Conservation (phyloP, 345 rosid genomes). For the Populus nigra region DNA sequence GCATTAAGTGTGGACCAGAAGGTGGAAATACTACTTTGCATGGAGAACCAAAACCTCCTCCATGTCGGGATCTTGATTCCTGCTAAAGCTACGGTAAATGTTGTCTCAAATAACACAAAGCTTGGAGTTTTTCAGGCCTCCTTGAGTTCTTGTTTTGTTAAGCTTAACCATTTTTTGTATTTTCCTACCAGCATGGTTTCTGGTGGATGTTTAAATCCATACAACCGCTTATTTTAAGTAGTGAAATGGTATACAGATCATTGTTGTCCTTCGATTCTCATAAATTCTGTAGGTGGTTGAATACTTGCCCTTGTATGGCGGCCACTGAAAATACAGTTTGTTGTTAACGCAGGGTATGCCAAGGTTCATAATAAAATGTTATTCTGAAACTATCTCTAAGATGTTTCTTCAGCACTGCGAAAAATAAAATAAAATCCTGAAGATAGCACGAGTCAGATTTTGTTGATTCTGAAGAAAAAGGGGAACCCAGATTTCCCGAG, state of each 20-base stretch:
- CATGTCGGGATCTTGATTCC: constrained; percentile 88
- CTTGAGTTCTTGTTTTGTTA: constrained; percentile 18
- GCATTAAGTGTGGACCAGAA: constrained; percentile 85
- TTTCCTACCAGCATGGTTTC: constrained; percentile 24
- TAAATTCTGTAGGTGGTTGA: background rate
- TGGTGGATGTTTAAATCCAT: constrained; percentile 21
- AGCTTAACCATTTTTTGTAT: constrained; percentile 19
- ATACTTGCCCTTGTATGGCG: background rate
- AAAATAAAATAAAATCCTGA: background rate
- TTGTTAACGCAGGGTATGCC: background rate
- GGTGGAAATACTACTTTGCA: constrained; percentile 88
- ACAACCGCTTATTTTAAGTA: constrained; percentile 20
- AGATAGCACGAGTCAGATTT: background rate
- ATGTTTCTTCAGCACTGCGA: background rate
- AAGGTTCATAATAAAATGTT: background rate
- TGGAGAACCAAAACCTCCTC: constrained; percentile 80
- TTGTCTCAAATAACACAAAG: constrained; percentile 21
- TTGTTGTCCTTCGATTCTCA: background rate
- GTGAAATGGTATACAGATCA: constrained; percentile 13
- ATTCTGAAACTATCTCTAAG: background rate
- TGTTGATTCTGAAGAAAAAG: background rate
- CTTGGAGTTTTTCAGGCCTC: constrained; percentile 24
- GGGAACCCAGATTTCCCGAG: background rate
- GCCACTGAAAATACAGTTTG: background rate
- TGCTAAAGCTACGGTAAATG: constrained; percentile 46